Percentiles rank a stretch among this genome's conserved stretches.
Conservation (phyloP, 768 basidiomycete species). For the Dacryopinax primogenitus region DNA sequence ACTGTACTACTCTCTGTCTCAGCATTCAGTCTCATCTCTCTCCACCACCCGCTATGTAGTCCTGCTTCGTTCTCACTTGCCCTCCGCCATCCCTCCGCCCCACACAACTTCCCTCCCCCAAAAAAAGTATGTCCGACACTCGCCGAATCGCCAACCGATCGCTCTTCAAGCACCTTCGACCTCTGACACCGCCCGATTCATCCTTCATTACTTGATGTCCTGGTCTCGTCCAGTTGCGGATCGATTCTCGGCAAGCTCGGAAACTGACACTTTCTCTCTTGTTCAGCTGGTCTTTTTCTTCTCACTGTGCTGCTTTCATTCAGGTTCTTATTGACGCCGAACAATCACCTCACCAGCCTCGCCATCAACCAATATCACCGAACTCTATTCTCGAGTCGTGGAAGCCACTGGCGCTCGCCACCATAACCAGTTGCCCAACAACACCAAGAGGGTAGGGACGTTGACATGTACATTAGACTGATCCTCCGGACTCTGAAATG, state of each 20-base stretch:
- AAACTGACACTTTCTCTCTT: not conserved
- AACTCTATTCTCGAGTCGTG: not conserved
- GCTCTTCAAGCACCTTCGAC: not conserved
- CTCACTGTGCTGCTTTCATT: not conserved
- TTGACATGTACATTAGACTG: not conserved
- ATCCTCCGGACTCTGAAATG: not conserved
- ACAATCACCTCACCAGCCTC: not conserved
- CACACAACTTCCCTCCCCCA: not conserved
- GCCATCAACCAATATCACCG: not conserved
- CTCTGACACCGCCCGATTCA: not conserved
- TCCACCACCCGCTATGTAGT: not conserved
- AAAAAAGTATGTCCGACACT: not conserved
- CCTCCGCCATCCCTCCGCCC: not conserved
- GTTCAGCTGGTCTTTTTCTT: not conserved
- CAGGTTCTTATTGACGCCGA: not conserved
- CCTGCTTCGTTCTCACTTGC: not conserved
- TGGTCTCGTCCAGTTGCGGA: not conserved
- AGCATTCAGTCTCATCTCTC: not conserved
- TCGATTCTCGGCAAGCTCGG: not conserved
- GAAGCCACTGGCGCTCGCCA: not conserved
- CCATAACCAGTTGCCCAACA: not conserved
- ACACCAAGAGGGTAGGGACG: not conserved
- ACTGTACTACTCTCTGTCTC: slow-evolving; percentile 8
- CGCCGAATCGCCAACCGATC: not conserved
- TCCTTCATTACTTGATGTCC: not conserved